A percentile compares a stretch with the other conserved stretches of the same genome.
These are phyloP conservation scores for Peronosclerospora sorghi DNA, from an alignment of 352 stramenopile genomes.

Conservation along the genomic window DNA sequence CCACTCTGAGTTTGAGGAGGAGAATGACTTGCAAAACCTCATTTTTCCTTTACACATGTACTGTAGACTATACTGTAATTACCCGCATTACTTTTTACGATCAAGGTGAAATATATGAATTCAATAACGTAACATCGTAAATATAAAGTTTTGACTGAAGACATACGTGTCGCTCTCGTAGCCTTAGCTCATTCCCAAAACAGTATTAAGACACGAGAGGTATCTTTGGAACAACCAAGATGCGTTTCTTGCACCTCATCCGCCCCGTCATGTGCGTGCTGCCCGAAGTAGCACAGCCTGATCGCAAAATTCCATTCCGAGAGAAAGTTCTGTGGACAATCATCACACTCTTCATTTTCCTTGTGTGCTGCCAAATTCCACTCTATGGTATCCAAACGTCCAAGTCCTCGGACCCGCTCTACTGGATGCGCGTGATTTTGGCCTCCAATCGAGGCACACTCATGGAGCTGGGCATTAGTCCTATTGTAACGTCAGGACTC, in stretches of 20 bases:
- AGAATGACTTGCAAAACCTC: conserved; percentile 64
- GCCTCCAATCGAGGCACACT: conserved; percentile 97
- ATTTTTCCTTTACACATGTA: conserved; percentile 11
- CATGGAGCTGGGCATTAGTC: conserved; percentile 98
- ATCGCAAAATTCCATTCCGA: conserved; percentile 97
- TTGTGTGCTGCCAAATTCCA: conserved; percentile 99
- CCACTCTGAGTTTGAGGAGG: conserved; percentile 73
- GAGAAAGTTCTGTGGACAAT: conserved; percentile 99
- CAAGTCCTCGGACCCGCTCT: conserved; percentile 98
- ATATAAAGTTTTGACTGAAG: no score
- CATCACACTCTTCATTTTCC: conserved; percentile 99
- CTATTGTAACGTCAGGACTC: conserved; percentile 98
- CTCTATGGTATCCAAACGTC: conserved; percentile 98
- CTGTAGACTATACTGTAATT: not conserved
- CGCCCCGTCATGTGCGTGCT: conserved; percentile 97
- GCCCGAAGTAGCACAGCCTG: conserved; percentile 93
- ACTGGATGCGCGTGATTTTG: conserved; percentile 99
- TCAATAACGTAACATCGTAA: no score
- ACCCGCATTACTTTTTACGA: not conserved
- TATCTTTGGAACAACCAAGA: conserved; percentile 3
- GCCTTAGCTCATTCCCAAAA: conserved; percentile 24
- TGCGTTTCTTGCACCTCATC: conserved; percentile 98
- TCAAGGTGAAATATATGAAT: no score
- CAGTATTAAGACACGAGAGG: conserved; percentile 11
- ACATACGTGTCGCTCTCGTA: conserved; percentile 15